phyloP scores from a whole-genome alignment of 306 rosid species.

The Dalbergia cultrata region DNA sequence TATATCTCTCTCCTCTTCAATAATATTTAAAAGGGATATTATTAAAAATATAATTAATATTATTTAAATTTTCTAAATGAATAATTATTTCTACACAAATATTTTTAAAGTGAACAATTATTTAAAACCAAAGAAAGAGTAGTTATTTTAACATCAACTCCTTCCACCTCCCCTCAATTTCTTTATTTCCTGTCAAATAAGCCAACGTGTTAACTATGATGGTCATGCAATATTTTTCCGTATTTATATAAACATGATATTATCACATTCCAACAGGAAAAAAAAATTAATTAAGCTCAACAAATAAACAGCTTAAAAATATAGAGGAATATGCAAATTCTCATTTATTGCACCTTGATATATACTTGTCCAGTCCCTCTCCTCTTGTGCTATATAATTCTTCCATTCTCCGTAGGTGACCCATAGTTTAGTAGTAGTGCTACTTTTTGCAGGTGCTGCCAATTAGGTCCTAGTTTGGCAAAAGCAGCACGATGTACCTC shows the following conservation, averaged over 20 bases:
- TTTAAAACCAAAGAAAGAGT: neutral
- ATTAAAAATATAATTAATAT: no score
- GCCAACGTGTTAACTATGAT: constrained; percentile 19
- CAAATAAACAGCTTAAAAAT: neutral
- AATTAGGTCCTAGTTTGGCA: constrained; percentile 7
- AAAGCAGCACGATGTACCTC: neutral
- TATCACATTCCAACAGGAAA: neutral
- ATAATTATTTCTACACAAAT: no score
- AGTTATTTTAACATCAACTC: neutral
- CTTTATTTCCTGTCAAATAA: constrained; percentile 8
- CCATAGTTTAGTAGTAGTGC: neutral
- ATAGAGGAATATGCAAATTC: neutral
- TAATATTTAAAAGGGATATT: no score
- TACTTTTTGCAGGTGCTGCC: constrained; percentile 28
- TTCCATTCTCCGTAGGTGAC: neutral
- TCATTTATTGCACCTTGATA: neutral
- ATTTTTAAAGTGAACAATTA: no score
- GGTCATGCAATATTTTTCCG: neutral
- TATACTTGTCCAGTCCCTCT: neutral
- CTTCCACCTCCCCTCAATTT: neutral
- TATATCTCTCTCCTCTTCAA: no score
- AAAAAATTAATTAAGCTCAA: neutral
- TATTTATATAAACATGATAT: neutral
- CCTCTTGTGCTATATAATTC: neutral
- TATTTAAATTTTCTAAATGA: no score